These are phyloP conservation scores for Ophiostoma sp. DNA, from an alignment of 2,329 filamentous ascomycete species.

Conservation along the genomic window DNA sequence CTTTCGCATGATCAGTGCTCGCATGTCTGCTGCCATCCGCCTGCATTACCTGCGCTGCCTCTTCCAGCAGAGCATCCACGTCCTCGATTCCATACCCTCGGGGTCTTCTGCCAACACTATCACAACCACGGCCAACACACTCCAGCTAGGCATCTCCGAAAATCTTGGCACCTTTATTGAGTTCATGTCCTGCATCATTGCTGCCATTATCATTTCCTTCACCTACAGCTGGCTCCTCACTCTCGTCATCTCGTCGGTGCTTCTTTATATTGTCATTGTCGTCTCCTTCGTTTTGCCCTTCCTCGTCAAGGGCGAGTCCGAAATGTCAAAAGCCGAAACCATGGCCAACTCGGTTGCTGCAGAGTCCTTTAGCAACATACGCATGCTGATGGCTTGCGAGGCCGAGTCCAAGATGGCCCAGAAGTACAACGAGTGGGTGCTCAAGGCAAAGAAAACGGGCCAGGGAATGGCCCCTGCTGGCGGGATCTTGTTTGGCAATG, in stretches of 20 bases:
- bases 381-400: conserved; percentile 59
- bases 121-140: conserved; percentile 56
- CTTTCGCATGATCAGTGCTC: conserved; percentile 57
- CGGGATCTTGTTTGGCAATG: conserved; percentile 47
- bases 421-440: conserved; percentile 51
- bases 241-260: conserved; percentile 51
- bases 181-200: conserved; percentile 47
- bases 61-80: conserved; percentile 60
- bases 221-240: conserved; percentile 54
- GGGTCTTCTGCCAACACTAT: conserved; percentile 59
- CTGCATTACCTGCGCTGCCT: conserved; percentile 59
- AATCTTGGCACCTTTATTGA: conserved; percentile 57
- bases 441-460: conserved; percentile 48
- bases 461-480: conserved; percentile 47
- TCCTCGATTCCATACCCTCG: conserved; percentile 60
- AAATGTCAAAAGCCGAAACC: conserved; percentile 47
- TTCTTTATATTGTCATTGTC: conserved; percentile 32
- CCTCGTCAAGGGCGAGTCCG: conserved; percentile 48
- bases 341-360: conserved; percentile 56
- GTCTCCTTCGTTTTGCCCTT: conserved; percentile 48
- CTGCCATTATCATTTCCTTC: conserved; percentile 52
- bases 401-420: conserved; percentile 50
- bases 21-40: conserved; percentile 56
- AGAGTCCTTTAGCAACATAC: conserved; percentile 54
- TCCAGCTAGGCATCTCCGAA: conserved; percentile 61